These are phyloP conservation scores for Cardamine chenopodiifolia DNA, from an alignment of 345 rosid species.

Conservation along the genomic window DNA sequence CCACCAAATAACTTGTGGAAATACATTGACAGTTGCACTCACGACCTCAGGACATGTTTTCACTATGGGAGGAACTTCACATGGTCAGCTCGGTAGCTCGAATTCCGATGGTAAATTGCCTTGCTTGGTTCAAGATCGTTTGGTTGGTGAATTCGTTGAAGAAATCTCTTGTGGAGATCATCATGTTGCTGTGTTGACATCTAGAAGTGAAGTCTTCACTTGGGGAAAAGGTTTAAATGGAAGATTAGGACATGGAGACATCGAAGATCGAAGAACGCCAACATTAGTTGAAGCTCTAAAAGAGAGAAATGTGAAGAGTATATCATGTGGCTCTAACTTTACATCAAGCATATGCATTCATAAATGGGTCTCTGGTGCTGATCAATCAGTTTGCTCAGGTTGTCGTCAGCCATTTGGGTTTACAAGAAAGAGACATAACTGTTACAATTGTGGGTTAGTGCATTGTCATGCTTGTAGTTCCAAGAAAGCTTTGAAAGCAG, in stretches of 20 bases:
- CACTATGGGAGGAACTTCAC: slow-evolving; percentile 74
- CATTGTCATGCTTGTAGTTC: slow-evolving; percentile 98
- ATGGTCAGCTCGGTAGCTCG: slow-evolving; percentile 84
- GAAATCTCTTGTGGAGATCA: slow-evolving; percentile 88
- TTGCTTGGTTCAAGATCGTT: slow-evolving; percentile 74
- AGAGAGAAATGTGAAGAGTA: slow-evolving; percentile 85
- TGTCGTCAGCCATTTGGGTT: slow-evolving; percentile 95
- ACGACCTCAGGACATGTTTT: slow-evolving; percentile 96
- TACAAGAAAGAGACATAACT: slow-evolving; percentile 92
- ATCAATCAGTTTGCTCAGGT: slow-evolving; percentile 89
- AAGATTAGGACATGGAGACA: slow-evolving; percentile 87
- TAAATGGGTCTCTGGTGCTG: slow-evolving; percentile 95
- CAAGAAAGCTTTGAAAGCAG: slow-evolving; percentile 88
- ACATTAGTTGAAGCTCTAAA: slow-evolving; percentile 78
- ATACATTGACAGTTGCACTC: slow-evolving; percentile 81
- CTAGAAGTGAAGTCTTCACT: slow-evolving; percentile 91
- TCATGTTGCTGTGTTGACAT: slow-evolving; percentile 84
- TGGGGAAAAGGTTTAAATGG: slow-evolving; percentile 97
- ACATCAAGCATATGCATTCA: slow-evolving; percentile 89
- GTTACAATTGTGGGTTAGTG: slow-evolving; percentile 91
- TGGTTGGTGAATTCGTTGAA: slow-evolving; percentile 94
- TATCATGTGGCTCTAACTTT: slow-evolving; percentile 93
- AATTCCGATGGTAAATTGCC: slow-evolving; percentile 72
- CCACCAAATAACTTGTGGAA: slow-evolving; percentile 85
- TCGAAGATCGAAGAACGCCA: slow-evolving; percentile 70